Evolutionary conservation across 2,329 filamentous ascomycete species (phyloP), one percentile per base, ranked within the genome.

Genomic region (Pseudogymnoascus sp.): DNA sequence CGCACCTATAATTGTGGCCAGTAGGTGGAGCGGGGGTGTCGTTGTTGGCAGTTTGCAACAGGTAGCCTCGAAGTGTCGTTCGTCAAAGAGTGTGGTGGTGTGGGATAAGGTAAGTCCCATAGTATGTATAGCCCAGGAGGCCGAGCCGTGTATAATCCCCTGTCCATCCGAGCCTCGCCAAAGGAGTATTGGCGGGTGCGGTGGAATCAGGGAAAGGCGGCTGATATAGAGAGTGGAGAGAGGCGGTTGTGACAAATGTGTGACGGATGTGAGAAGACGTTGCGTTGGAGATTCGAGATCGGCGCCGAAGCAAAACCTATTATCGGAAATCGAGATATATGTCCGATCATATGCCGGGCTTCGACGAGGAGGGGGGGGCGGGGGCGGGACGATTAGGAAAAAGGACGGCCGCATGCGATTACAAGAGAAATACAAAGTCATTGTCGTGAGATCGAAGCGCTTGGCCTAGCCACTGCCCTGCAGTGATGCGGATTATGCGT

Each of bases 341-440:
- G 42, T 10, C 42, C 42, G 42, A n/a, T 47, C 23, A 26, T 47
- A n/a, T 47, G 12, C 14, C 21, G 21, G 42, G 21, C 21, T 47
- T 47, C 5, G 21, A 45, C 39, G 31, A 2, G 21, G 31, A 10
- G 31, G 31, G 8, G 8, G 31, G 31, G 31, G 5, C 7, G 6
- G 8, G 42, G 21, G 21, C 42, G 42, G 42, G 21, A 47, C 12
- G 42, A 47, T 47, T 47, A 26, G 42, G 42, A 47, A 47, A 26
- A 47, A 34, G 31, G 42, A 47, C 42, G 42, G 42, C 42, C 42
- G 42, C 42, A 47, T 47, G 42, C 42, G 42, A 47, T 47, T 47
- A 47, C 42, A 47, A 47, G 42, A 47, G 42, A 47, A 47, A 47
- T 47, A 47, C 42, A 47, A 60, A 37, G 54, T 60, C 54, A 60